Evolutionary conservation across 306 rosid species (phyloP), one percentile per base, ranked within the genome.

Genomic region (Canavalia gladiata): DNA sequence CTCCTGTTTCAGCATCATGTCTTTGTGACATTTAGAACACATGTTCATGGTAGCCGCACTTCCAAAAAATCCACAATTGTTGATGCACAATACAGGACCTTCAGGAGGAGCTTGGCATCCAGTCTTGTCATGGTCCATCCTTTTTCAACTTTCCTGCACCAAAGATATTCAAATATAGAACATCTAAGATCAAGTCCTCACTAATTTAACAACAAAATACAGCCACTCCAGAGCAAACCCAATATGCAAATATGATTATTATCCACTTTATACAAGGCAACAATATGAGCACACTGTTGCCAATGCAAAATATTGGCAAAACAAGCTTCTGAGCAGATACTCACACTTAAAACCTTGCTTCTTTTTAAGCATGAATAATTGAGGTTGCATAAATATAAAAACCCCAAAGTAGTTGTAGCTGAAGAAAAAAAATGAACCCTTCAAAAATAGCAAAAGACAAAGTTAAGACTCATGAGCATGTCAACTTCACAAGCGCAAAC

Each of bases 11-110:
- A 94, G 74, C 84, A 91, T 85, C 83, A 90, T 76, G 80, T 92
- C 97, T 87, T 90, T 94, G 86, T 94, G 97, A 85, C 98, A 94
- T 86, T 94, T 94, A 51, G 98, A 94, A 81, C 98, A 94, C 98
- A 94, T 92, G 83, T 94, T 94, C 94, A 87, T 89, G 13, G 98
- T 92, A 72, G 98, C 93, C 13, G 93, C 90, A 28, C 98, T 92
- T 54, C 97, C 98, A 39, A 94, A 92, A 84, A 94, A 94, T 18
- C 98, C 97, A 90, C 97, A 94, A 71, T 92, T 92, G 89, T 94
- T 94, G 84, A 92, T 11, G 83, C 97, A 94, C 85, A 94, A 79
- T 55, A 92, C 67, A 54, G 98, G 97, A 81, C 96, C 97, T 75
- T 94, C 97, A 6, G 94, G 97, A n/a, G 94, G 87, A 78, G 98